Percentiles rank a stretch among this genome's conserved stretches.
Evolutionary conservation across 2,329 filamentous ascomycete species (phyloP).

Genomic region (Zymoseptoria pseudotritici): DNA sequence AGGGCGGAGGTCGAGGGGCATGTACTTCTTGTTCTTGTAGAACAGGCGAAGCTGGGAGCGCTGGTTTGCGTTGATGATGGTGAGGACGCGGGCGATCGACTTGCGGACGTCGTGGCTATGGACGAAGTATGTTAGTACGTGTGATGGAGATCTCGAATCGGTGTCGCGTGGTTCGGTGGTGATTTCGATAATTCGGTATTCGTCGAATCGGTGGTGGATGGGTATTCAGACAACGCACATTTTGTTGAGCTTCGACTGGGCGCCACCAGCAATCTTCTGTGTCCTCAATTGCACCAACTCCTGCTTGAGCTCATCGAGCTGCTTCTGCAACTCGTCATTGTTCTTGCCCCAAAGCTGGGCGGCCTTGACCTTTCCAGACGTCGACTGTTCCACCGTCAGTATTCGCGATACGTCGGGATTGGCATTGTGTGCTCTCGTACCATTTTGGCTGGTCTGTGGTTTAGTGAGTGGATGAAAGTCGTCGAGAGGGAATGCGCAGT

Average conservation of each 20-base stretch:
- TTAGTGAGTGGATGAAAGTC: conserved; percentile 15
- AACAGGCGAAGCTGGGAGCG: conserved; percentile 94
- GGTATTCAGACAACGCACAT: conserved; percentile 57
- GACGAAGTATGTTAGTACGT: conserved; percentile 11
- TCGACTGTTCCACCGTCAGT: conserved; percentile 36
- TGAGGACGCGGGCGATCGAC: conserved; percentile 97
- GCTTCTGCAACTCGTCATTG: conserved; percentile 97
- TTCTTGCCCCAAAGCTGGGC: conserved; percentile 96
- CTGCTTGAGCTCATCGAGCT: conserved; percentile 88
- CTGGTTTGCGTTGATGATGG: conserved; percentile 99
- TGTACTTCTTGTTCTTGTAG: conserved; percentile 99
- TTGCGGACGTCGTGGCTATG: conserved; percentile 95
- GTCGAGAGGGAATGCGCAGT: not conserved
- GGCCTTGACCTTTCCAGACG: conserved; percentile 78
- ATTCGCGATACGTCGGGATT: conserved; percentile 2
- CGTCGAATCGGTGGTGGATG: not conserved
- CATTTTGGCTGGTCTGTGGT: conserved; percentile 22
- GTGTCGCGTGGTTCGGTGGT: not conserved
- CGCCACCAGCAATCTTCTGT: conserved; percentile 92
- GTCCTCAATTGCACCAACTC: conserved; percentile 95
- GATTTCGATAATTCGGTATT: not conserved
- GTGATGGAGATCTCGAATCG: conserved; percentile 1
- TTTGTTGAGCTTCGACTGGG: conserved; percentile 91
- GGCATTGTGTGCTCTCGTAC: conserved; percentile 15
- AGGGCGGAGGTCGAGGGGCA: conserved; percentile 93